Conservation (phyloP, 2,329 filamentous ascomycete genomes). For the Aspergillus fumigatus region DNA sequence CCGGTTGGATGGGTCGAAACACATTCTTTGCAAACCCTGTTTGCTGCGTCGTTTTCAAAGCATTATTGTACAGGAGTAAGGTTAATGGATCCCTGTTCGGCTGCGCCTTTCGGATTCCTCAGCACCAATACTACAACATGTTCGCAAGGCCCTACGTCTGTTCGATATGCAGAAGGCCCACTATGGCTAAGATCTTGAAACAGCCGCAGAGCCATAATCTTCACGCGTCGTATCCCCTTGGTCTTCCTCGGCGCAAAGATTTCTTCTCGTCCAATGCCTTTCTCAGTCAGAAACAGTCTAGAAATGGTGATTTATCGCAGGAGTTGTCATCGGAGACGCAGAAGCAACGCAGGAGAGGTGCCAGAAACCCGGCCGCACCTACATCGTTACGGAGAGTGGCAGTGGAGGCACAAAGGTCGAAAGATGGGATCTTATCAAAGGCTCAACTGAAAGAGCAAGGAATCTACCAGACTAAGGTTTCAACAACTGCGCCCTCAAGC, state of each 20-base stretch:
- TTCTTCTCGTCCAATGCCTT: slow-evolving; percentile 65
- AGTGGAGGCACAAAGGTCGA: slow-evolving; percentile 70
- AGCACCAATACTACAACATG: slow-evolving; percentile 19
- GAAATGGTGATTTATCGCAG: slow-evolving; percentile 11
- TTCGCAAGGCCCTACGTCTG: slow-evolving; percentile 29
- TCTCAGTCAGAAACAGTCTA: slow-evolving; percentile 40
- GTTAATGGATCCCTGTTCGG: not conserved
- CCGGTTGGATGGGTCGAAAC: not conserved
- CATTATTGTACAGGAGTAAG: not conserved
- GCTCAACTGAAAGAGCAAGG: slow-evolving; percentile 35
- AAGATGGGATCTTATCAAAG: slow-evolving; percentile 49
- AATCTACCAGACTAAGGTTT: slow-evolving; percentile 35
- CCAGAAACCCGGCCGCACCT: slow-evolving; percentile 54
- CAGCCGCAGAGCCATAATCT: slow-evolving; percentile 32
- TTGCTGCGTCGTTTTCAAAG: not conserved
- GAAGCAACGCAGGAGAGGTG: slow-evolving; percentile 45
- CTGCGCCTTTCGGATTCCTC: not conserved
- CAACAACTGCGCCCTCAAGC: slow-evolving; percentile 1
- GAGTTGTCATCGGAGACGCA: slow-evolving; percentile 19
- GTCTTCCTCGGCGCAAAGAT: slow-evolving; percentile 49
- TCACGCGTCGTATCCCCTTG: slow-evolving; percentile 31
- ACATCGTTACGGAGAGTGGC: slow-evolving; percentile 80
- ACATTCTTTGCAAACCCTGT: not conserved
- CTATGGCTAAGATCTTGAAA: slow-evolving; percentile 18
- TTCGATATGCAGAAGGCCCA: slow-evolving; percentile 28